phyloP scores from a whole-genome alignment of 1,139 yeast genomes.

The Scheffersomyces lignicola region DNA sequence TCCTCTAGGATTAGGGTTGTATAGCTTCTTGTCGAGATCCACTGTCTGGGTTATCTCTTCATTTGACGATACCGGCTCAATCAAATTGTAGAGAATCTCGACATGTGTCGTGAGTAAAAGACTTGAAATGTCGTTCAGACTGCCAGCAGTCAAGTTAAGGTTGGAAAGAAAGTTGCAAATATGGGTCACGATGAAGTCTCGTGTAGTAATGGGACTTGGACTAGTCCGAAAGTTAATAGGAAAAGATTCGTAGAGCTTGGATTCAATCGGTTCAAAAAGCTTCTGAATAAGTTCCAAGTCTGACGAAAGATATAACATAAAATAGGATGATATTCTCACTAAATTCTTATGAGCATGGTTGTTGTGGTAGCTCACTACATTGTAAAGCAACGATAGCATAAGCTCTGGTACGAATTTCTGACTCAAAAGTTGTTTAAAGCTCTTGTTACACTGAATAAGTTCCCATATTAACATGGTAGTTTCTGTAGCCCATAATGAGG shows the following conservation, averaged over 20 bases:
- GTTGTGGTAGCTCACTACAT: conserved; percentile 48
- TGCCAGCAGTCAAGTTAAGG: conserved; percentile 10
- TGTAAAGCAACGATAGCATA: conserved; percentile 53
- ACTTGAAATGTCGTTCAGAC: conserved; percentile 7
- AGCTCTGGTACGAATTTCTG: conserved; percentile 54
- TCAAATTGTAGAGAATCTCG: conserved; percentile 59
- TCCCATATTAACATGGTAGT: conserved; percentile 71
- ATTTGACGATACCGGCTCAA: conserved; percentile 42
- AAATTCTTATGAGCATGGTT: conserved; percentile 38
- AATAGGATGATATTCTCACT: conserved; percentile 59
- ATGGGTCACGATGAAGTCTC: conserved; percentile 64
- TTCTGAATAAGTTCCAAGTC: conserved; percentile 40
- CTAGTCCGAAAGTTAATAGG: conserved; percentile 48
- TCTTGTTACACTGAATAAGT: conserved; percentile 66
- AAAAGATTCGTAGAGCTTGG: conserved; percentile 40
- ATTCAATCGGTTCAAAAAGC: conserved; percentile 39
- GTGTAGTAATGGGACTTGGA: conserved; percentile 45
- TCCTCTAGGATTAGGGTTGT: conserved; percentile 36
- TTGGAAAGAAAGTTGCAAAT: conserved; percentile 30
- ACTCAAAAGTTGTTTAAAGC: conserved; percentile 49
- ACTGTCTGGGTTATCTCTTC: conserved; percentile 18
- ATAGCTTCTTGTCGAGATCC: conserved; percentile 27
- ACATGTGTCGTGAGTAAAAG: conserved; percentile 35
- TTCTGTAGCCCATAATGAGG: conserved; percentile 57
- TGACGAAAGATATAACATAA: conserved; percentile 61